A percentile compares a stretch with the other conserved stretches of the same genome.
These are phyloP conservation scores for Mucor mucedo DNA, from an alignment of 371 early-diverging fungal genomes.

Conservation along the genomic window DNA sequence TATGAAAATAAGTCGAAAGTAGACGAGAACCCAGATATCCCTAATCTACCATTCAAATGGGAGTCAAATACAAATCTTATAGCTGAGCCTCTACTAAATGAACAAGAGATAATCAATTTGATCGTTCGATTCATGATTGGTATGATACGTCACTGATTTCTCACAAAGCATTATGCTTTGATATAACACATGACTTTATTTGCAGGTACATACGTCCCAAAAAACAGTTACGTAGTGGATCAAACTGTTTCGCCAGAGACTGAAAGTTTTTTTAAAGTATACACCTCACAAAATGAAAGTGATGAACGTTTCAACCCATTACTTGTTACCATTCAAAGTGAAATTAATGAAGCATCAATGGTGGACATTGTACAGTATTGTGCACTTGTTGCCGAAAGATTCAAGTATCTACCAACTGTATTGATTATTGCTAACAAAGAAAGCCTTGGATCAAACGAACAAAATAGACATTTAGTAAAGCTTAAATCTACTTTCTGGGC, in stretches of 20 bases:
- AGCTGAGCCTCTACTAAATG: constrained; percentile 18
- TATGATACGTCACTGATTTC: constrained; percentile 13
- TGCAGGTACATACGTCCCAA: constrained; percentile 20
- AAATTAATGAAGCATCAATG: constrained; percentile 22
- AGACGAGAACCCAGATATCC: constrained; percentile 10
- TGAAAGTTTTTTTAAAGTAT: constrained; percentile 23
- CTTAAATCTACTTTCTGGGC: constrained; percentile 29
- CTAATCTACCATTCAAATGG: constrained; percentile 12
- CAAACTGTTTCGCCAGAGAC: constrained; percentile 26
- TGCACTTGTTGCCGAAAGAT: constrained; percentile 24
- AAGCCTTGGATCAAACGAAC: constrained; percentile 1
- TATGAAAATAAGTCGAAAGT: neutral
- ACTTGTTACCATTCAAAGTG: constrained; percentile 25
- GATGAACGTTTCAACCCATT: constrained; percentile 26
- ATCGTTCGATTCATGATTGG: constrained; percentile 14
- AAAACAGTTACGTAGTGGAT: constrained; percentile 22
- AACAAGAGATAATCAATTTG: constrained; percentile 23
- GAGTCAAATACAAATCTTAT: constrained; percentile 16
- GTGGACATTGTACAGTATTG: constrained; percentile 12
- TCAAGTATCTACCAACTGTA: constrained; percentile 24
- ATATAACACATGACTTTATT: constrained; percentile 10
- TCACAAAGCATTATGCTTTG: constrained; percentile 2
- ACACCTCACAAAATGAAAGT: constrained; percentile 23
- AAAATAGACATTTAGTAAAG: constrained; percentile 26
- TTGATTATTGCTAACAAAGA: constrained; percentile 21